These are phyloP conservation scores for Salvia miltiorrhiza DNA, from an alignment of 257 asterid species.

Conservation along the genomic window DNA sequence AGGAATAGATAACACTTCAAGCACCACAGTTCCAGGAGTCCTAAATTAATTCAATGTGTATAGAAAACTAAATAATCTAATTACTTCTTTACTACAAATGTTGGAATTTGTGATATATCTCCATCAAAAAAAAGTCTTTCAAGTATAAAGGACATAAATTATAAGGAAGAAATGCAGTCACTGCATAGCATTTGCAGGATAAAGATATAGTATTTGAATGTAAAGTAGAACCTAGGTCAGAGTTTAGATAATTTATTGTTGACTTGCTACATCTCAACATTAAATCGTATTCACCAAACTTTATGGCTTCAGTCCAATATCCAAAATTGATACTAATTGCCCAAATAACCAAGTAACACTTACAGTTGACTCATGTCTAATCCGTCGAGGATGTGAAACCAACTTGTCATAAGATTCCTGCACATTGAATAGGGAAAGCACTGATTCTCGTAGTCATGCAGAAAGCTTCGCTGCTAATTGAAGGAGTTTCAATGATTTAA, in stretches of 20 bases:
- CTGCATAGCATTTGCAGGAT: background rate
- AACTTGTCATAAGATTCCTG: slow-evolving; percentile 83
- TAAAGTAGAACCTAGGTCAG: background rate
- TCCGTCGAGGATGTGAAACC: slow-evolving; percentile 63
- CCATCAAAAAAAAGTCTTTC: background rate
- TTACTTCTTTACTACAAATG: background rate
- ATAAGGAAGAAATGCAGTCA: background rate
- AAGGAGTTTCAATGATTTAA: background rate
- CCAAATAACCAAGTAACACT: too few relatives aligned
- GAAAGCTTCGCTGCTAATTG: slow-evolving; percentile 3
- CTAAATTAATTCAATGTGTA: too few relatives aligned
- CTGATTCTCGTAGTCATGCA: background rate
- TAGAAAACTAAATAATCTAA: background rate
- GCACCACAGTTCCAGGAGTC: background rate
- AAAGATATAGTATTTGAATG: background rate
- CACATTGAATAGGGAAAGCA: slow-evolving; percentile 20
- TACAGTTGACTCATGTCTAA: slow-evolving; percentile 90
- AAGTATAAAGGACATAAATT: background rate
- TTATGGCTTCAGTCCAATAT: background rate
- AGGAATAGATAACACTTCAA: background rate
- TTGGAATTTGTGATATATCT: background rate
- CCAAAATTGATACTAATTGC: slow-evolving; percentile 10
- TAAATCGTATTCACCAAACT: background rate
- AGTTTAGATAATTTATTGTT: slow-evolving; percentile 10
- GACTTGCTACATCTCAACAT: background rate